phyloP scores from a whole-genome alignment of 768 basidiomycete species.

The Russula compacta region DNA sequence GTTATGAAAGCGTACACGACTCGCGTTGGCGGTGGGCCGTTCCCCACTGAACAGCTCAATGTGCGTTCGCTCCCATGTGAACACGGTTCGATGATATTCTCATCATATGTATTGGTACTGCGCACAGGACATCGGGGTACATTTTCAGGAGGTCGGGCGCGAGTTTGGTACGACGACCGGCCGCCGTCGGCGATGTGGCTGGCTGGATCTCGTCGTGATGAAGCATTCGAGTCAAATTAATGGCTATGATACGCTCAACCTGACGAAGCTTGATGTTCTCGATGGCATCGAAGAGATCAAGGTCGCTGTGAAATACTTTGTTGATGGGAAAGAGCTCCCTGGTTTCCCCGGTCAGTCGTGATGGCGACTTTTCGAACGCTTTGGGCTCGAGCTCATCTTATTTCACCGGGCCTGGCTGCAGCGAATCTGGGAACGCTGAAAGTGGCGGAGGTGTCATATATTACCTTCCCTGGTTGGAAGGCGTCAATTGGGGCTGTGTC shows the following conservation, averaged over 20 bases:
- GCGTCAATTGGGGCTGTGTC: constrained; percentile 54
- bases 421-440: constrained; percentile 81
- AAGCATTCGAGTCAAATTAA: constrained; percentile 90
- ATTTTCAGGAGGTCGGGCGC: constrained; percentile 86
- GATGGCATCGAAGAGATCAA: constrained; percentile 82
- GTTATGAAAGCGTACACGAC: constrained; percentile 99
- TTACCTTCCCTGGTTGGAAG: constrained; percentile 89
- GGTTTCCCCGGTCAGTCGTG: constrained; percentile 76
- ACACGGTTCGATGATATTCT: background rate
- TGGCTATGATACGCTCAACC: constrained; percentile 87
- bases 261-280: constrained; percentile 94
- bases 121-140: constrained; percentile 63
- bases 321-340: constrained; percentile 66
- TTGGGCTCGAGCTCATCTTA: background rate
- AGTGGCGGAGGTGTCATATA: constrained; percentile 76
- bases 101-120: background rate
- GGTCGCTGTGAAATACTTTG: constrained; percentile 68
- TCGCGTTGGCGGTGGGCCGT: constrained; percentile 96
- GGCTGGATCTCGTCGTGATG: constrained; percentile 95
- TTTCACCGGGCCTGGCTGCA: constrained; percentile 22
- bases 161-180: constrained; percentile 95
- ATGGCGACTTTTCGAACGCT: background rate
- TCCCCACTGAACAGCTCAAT: constrained; percentile 92
- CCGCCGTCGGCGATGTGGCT: constrained; percentile 86
- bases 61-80: constrained; percentile 34